Percentiles rank a stretch among this genome's conserved stretches.
phyloP scores from a whole-genome alignment of 75 land plant species.

The Pinus tabuliformis region DNA sequence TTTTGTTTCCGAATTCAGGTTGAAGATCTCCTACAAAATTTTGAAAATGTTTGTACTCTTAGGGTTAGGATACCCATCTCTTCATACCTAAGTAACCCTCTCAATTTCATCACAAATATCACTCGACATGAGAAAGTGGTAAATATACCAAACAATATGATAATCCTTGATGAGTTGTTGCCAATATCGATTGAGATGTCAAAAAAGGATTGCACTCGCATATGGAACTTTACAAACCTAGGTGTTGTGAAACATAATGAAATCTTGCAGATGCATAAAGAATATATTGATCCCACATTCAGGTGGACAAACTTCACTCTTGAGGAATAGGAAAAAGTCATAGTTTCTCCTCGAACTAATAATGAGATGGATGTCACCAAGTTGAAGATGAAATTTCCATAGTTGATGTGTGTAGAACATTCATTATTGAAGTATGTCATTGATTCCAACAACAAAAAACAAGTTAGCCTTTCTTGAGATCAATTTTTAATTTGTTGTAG shows the following conservation, averaged over 20 bases:
- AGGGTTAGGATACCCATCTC: constrained; percentile 65
- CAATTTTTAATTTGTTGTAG: not conserved
- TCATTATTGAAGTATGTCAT: constrained; percentile 52
- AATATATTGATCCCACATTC: constrained; percentile 52
- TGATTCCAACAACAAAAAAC: constrained; percentile 47
- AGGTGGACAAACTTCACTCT: constrained; percentile 55
- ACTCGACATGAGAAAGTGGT: constrained; percentile 48
- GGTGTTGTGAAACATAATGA: constrained; percentile 69
- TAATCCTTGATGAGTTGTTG: constrained; percentile 55
- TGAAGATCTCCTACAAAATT: constrained; percentile 54
- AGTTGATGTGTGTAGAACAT: constrained; percentile 56
- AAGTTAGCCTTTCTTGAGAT: not conserved
- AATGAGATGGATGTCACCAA: constrained; percentile 67
- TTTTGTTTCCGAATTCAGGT: constrained; percentile 32
- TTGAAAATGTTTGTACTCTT: constrained; percentile 63
- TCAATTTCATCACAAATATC: constrained; percentile 69
- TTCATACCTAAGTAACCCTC: constrained; percentile 48
- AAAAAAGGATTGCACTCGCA: constrained; percentile 45
- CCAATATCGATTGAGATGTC: constrained; percentile 46
- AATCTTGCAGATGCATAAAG: constrained; percentile 68
- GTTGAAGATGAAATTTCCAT: constrained; percentile 56
- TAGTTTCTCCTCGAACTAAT: constrained; percentile 68
- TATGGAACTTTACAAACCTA: constrained; percentile 72
- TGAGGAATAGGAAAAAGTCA: constrained; percentile 67
- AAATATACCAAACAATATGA: constrained; percentile 67